Base-by-base conservation (phyloP, 192 early-diverging fungal genomes). In the Coemansia aciculifera region DNA sequence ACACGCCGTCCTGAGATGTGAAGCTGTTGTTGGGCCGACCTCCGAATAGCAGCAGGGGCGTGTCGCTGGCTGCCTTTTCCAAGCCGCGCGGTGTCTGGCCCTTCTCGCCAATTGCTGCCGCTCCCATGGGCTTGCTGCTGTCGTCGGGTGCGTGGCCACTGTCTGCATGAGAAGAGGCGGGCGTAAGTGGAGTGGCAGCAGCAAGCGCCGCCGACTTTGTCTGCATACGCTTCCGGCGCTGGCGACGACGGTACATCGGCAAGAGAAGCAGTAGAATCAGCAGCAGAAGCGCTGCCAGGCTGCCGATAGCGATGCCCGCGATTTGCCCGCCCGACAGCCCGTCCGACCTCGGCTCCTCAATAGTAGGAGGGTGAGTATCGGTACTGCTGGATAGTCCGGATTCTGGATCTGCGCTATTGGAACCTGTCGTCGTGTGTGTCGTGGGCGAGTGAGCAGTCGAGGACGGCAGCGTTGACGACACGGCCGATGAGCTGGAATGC, bases 261-360 rank as follows among this genome's bases (percentile, higher is more conserved):
- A 84, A 27, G 2, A 76, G 59, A 37, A 76, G 38, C 27, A 81
- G 49, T 0, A 85, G 64, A 38, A 79, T 32, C 6, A 83, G 46
- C 23, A 79, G 57, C 37, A 84, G 60, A 36, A 80, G 40, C 5
- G 66, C 68, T 9, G 72, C 40, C 5, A 70, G 68, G 54, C 62
- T 68, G 57, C 69, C 81, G 1, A 85, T 66, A 1, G 64, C 77
- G 27, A 83, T 74, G 2, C 81, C 77, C 13, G 76, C 71, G 37
- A 79, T 74, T 19, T 74, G 81, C 17, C 74, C 77, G 12, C 56
- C 71, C 59, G 82, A 84, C 39, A 84, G 66, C 3, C 81, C 73
- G 23, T 64, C 27, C 15, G 44, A 49, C 46, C 40, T 42, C 39
- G 59, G 44, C 46, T 62, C 23, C 49, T 34, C 10, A 24, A 8